Conservation (phyloP, 2,329 filamentous ascomycete species). For the Diplodia mutila region DNA sequence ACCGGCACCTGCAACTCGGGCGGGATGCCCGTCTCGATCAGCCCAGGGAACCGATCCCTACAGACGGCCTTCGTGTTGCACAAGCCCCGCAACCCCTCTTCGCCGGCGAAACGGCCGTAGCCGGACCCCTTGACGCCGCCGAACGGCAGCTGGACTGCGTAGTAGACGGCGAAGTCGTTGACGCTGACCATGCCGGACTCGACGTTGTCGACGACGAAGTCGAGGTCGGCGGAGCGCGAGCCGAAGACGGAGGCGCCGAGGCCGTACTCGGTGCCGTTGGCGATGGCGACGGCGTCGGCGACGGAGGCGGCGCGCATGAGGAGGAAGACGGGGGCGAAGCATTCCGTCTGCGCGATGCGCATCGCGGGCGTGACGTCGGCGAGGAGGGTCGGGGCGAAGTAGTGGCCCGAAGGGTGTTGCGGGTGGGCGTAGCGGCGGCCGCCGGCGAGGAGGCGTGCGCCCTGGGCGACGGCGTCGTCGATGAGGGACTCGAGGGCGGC, state of each 20-base stretch:
- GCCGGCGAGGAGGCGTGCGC: conserved; percentile 80
- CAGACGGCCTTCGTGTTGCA: conserved; percentile 90
- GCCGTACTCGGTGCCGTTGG: conserved; percentile 83
- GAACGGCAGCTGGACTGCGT: conserved; percentile 93
- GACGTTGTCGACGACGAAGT: conserved; percentile 67
- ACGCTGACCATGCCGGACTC: conserved; percentile 89
- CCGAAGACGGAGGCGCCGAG: conserved; percentile 91
- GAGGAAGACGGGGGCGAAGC: conserved; percentile 89
- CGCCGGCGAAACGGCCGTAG: conserved; percentile 90
- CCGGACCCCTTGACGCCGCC: conserved; percentile 85
- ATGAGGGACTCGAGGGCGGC: conserved; percentile 76
- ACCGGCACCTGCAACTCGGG: conserved; percentile 82
- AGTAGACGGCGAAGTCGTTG: conserved; percentile 94
- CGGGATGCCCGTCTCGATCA: conserved; percentile 76
- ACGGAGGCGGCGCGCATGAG: conserved; percentile 74
- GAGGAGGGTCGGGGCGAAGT: conserved; percentile 89
- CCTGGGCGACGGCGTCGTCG: conserved; percentile 72
- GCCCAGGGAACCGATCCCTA: conserved; percentile 66
- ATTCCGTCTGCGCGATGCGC: conserved; percentile 86
- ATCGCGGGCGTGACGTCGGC: conserved; percentile 86
- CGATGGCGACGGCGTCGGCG: conserved; percentile 71
- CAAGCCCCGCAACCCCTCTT: conserved; percentile 80
- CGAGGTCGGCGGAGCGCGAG: conserved; percentile 61
- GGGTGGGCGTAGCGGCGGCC: conserved; percentile 75
- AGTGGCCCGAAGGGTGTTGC: conserved; percentile 76